Evolutionary conservation across 208 protist species (phyloP).

Genomic region (Acanthamoeba healyi): DNA sequence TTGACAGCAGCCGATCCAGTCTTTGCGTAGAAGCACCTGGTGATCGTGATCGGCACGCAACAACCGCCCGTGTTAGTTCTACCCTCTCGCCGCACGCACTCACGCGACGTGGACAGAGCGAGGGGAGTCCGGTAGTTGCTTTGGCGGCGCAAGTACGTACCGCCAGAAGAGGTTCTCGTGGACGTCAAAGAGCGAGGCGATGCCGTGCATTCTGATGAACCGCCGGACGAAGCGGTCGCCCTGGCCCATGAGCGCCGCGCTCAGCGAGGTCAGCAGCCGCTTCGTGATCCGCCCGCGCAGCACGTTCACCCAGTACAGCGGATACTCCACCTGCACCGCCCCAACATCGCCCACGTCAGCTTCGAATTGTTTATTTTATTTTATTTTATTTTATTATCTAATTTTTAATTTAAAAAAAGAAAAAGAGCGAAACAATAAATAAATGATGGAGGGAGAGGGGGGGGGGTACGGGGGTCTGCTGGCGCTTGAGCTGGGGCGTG

Average conservation of each 20-base stretch:
- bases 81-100: too few species aligned
- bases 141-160: background rate
- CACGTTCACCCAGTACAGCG: slow-evolving; percentile 68
- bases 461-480: background rate
- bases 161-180: slow-evolving; percentile 71
- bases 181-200: slow-evolving; percentile 30
- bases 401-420: too few species aligned
- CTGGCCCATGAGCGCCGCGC: background rate
- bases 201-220: slow-evolving; percentile 20
- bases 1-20: background rate
- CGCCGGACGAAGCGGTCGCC: background rate
- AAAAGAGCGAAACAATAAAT: background rate
- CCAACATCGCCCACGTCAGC: background rate
- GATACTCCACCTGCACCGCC: background rate
- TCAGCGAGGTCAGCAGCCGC: background rate
- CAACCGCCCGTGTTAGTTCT: background rate
- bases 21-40: background rate
- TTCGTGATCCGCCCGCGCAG: slow-evolving; percentile 9
- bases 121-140: background rate
- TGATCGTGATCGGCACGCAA: background rate
- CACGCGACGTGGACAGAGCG: background rate
- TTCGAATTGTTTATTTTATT: background rate
- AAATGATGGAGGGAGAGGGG: background rate
- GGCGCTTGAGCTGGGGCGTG: background rate
- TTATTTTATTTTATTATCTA: too few species aligned